A percentile compares a stretch with the other conserved stretches of the same genome.
Conservation (phyloP, 176 grass and related monocot species). For the Poa annua region DNA sequence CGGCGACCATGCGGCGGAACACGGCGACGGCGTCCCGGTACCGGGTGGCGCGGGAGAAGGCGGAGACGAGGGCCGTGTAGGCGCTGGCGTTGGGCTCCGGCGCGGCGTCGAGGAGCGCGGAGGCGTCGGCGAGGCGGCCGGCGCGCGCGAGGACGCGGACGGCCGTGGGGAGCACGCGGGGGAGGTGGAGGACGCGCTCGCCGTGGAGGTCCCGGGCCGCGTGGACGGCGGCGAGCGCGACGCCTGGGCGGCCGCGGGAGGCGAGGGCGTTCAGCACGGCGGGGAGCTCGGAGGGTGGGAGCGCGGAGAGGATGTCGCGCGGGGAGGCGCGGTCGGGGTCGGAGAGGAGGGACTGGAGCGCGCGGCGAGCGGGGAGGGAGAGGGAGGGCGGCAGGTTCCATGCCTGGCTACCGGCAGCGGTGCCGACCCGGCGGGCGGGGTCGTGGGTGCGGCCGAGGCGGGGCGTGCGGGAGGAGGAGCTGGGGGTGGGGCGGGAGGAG, state of each 20-base stretch:
- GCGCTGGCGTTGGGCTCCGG: conserved; percentile 49
- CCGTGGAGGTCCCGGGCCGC: conserved; percentile 66
- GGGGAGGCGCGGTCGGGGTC: conserved; percentile 38
- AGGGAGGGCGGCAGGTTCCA: conserved; percentile 48
- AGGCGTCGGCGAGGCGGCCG: conserved; percentile 55
- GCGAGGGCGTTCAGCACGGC: conserved; percentile 58
- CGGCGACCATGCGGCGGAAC: conserved; percentile 63
- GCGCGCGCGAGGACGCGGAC: conserved; percentile 64
- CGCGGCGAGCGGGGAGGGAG: conserved; percentile 59
- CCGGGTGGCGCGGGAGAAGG: conserved; percentile 56
- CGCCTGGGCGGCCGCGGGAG: conserved; percentile 42
- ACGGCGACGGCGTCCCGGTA: conserved; percentile 68
- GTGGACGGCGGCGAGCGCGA: conserved; percentile 58
- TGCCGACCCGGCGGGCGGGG: not conserved
- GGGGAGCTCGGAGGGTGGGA: conserved; percentile 47
- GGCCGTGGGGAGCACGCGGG: conserved; percentile 52
- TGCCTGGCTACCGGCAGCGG: not conserved
- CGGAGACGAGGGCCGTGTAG: conserved; percentile 75
- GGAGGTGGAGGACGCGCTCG: conserved; percentile 47
- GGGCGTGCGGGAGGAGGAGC: conserved; percentile 41
- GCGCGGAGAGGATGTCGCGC: conserved; percentile 51
- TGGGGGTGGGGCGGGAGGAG: conserved; percentile 40
- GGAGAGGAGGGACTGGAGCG: conserved; percentile 52
- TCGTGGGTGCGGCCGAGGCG: conserved; percentile 38
- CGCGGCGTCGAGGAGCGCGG: conserved; percentile 50